Conservation (phyloP, 345 rosid species). For the Capsella bursapastoris region DNA sequence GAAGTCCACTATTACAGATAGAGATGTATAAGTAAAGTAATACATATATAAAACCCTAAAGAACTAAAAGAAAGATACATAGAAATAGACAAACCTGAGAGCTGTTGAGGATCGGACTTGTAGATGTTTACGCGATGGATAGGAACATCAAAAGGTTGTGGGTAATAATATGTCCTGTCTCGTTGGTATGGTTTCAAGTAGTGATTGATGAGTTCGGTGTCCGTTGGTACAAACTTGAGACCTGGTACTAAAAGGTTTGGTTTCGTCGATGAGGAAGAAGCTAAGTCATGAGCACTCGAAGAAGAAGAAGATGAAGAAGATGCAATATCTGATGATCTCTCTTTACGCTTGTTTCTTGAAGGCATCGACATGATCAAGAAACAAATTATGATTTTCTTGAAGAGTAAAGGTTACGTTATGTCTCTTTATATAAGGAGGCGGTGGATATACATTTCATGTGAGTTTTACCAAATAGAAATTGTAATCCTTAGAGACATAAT, state of each 20-base stretch:
- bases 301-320: neutral
- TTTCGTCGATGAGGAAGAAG: neutral
- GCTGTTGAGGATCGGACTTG: neutral
- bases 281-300: neutral
- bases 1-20: neutral
- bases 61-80: neutral
- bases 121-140: conserved; percentile 19
- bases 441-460: too few species aligned
- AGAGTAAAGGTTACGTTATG: too few species aligned
- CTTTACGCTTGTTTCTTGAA: neutral
- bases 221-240: neutral
- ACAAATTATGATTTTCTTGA: too few species aligned
- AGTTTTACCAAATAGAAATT: too few species aligned
- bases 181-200: conserved; percentile 1
- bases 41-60: neutral
- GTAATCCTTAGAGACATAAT: too few species aligned
- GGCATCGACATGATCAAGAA: neutral
- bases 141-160: neutral
- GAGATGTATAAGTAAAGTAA: too few species aligned
- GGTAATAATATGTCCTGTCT: neutral
- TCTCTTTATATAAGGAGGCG: too few species aligned
- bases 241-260: neutral
- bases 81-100: conserved; percentile 11
- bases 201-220: neutral
- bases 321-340: neutral